These are phyloP conservation scores for Uronychia binucleata DNA, from an alignment of 73 alveolate species.

Conservation along the genomic window DNA sequence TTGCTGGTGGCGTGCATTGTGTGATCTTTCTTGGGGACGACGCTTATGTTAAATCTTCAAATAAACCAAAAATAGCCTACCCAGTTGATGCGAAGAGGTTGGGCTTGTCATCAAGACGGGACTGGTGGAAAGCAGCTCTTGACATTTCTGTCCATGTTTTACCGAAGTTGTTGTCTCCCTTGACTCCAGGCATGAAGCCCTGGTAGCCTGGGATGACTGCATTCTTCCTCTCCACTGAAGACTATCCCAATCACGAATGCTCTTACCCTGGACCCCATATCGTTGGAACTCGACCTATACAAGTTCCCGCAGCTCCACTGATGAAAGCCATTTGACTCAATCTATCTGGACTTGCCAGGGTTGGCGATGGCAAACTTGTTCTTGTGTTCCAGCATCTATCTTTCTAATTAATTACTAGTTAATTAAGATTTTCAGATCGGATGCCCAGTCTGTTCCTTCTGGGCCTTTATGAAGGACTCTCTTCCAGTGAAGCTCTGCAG, in stretches of 20 bases:
- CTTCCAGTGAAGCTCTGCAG: too few relatives aligned
- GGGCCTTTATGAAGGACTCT: too few relatives aligned
- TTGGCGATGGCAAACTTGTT: conserved; percentile 42
- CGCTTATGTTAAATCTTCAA: conserved; percentile 32
- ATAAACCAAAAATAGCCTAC: conserved; percentile 9
- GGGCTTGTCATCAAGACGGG: conserved; percentile 32
- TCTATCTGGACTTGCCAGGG: conserved; percentile 11
- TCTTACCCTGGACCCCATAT: conserved; percentile 38
- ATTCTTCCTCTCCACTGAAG: conserved; percentile 52
- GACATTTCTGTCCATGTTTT: conserved; percentile 73
- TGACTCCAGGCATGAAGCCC: conserved; percentile 81
- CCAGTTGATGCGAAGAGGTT: conserved; percentile 55
- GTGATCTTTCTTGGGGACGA: conserved; percentile 43
- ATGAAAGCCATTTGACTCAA: conserved; percentile 25
- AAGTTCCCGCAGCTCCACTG: conserved; percentile 48
- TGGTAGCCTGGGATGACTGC: conserved; percentile 70
- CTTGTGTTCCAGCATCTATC: conserved; percentile 31
- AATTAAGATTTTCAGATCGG: too few relatives aligned
- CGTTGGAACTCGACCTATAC: conserved; percentile 50
- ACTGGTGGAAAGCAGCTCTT: conserved; percentile 23
- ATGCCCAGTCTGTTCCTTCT: too few relatives aligned
- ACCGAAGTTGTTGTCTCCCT: conserved; percentile 75
- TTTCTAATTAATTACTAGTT: background rate
- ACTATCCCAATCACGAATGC: conserved; percentile 1
- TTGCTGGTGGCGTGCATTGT: conserved; percentile 48